Evolutionary conservation across 805 yeast species (phyloP), one percentile per base, ranked within the genome.

Genomic region (Aciculoconidium aculeatum): DNA sequence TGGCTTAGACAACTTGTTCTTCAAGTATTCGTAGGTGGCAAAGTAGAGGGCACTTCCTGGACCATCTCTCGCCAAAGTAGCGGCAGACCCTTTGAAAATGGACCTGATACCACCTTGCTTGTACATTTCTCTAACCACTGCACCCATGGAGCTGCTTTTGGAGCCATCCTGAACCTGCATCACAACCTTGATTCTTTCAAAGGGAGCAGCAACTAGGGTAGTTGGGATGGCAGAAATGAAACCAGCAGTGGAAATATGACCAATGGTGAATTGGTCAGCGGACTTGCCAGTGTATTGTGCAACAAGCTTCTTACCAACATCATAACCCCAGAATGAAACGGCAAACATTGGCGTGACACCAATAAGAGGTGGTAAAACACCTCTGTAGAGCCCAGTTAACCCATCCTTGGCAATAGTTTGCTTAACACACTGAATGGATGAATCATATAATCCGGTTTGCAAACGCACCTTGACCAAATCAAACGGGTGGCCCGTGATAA

Each of bases 311-410:
- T 86, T 87, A 39, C 97, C 97, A 30, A 85, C 67, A 50, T 87
- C 96, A 57, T 92, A 90, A 49, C 97, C 97, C 97, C 98, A 90
- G 64, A 90, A 90, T 2, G 95, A 82, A 14, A 92, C 92, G 2
- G 97, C 97, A 65, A 92, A 92, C 84, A 90, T 92, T 16, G 98
- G 98, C 0, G 97, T 92, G 13, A 90, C 96, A 14, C 98, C 98
- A n/a, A 84, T 52, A 30, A 90, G 61, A 3, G 98, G 98, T 9
- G 97, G 95, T 8, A 83, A 67, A 17, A 92, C 96, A 35, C 98
- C 98, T 49, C 94, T 68, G 58, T 90, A 90, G 41, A 90, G 75
- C 1, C 97, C 96, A 15, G 66, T 41, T 3, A 76, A 73, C 0
- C 95, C 95, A 38, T 81, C 86, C 15, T 70, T 68, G n/a, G 70